phyloP scores from a whole-genome alignment of 345 rosid genomes.

The Rhizophora mangle region DNA sequence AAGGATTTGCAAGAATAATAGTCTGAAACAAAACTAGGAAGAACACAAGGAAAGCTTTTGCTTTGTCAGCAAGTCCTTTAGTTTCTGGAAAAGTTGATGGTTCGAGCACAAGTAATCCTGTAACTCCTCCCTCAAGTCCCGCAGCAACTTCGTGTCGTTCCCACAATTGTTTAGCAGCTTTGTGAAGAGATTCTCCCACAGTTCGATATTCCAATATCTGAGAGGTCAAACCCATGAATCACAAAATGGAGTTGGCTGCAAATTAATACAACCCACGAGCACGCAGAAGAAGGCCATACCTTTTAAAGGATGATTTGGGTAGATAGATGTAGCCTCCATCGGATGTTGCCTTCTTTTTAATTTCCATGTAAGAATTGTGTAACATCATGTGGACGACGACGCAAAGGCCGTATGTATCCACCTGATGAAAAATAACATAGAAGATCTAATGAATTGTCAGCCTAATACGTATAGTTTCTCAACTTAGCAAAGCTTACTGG shows the following conservation, averaged over 20 bases:
- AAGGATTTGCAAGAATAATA: background rate
- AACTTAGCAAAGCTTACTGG: slow-evolving; percentile 22
- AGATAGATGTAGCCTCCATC: slow-evolving; percentile 45
- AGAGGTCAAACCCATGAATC: background rate
- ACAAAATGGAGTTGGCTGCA: background rate
- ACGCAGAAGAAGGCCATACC: slow-evolving; percentile 32
- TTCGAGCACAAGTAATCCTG: slow-evolving; percentile 53
- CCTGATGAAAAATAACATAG: slow-evolving; percentile 41
- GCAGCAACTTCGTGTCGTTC: slow-evolving; percentile 45
- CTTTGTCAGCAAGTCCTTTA: slow-evolving; percentile 64
- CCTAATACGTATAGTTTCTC: slow-evolving; percentile 6
- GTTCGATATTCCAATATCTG: slow-evolving; percentile 81
- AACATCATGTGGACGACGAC: slow-evolving; percentile 82
- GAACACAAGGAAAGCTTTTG: slow-evolving; percentile 72
- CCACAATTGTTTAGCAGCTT: slow-evolving; percentile 56
- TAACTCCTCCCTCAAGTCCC: slow-evolving; percentile 56
- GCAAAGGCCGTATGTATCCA: slow-evolving; percentile 80
- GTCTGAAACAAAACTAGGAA: slow-evolving; percentile 20
- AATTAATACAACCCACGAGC: background rate
- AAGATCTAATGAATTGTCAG: slow-evolving; percentile 8
- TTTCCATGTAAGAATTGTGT: slow-evolving; percentile 70
- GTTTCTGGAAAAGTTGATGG: slow-evolving; percentile 57
- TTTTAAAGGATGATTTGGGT: slow-evolving; percentile 64
- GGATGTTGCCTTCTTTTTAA: slow-evolving; percentile 48
- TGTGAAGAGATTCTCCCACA: slow-evolving; percentile 72